phyloP scores from a whole-genome alignment of 2,329 filamentous ascomycete species.

The Boeremia lycopersici region DNA sequence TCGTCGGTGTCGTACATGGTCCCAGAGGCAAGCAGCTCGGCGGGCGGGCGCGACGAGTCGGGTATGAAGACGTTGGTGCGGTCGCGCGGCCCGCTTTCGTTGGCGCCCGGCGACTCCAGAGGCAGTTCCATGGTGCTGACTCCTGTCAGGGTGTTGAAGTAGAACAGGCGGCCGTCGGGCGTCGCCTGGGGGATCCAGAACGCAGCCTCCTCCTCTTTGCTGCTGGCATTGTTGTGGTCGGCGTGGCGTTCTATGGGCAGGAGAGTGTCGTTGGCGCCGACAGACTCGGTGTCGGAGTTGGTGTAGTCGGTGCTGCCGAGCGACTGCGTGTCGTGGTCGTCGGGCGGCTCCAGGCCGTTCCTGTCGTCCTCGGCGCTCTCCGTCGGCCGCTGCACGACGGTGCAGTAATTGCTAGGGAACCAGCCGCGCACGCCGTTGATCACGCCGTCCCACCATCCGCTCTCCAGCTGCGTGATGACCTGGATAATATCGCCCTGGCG shows the following conservation, averaged over 20 bases:
- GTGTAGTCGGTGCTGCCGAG: conserved; percentile 49
- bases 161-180: conserved; percentile 88
- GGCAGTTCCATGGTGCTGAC: conserved; percentile 94
- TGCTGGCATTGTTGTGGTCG: conserved; percentile 48
- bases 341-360: conserved; percentile 57
- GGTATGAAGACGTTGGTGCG: conserved; percentile 87
- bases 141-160: conserved; percentile 97
- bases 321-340: conserved; percentile 53
- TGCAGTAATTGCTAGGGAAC: conserved; percentile 99
- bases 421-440: conserved; percentile 96
- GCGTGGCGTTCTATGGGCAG: conserved; percentile 69
- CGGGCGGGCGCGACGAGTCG: conserved; percentile 85
- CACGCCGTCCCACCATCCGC: conserved; percentile 99
- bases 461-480: conserved; percentile 96
- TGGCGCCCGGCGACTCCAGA: conserved; percentile 82
- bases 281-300: conserved; percentile 54
- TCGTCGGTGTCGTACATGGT: conserved; percentile 90
- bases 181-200: conserved; percentile 99
- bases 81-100: conserved; percentile 85
- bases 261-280: conserved; percentile 49
- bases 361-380: conserved; percentile 70
- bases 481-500: conserved; percentile 97
- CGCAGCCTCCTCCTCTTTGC: conserved; percentile 82
- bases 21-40: conserved; percentile 88
- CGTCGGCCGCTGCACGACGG: conserved; percentile 77